phyloP scores from a whole-genome alignment of 1,284 basidiomycete species.

The Golubevia pallescens region DNA sequence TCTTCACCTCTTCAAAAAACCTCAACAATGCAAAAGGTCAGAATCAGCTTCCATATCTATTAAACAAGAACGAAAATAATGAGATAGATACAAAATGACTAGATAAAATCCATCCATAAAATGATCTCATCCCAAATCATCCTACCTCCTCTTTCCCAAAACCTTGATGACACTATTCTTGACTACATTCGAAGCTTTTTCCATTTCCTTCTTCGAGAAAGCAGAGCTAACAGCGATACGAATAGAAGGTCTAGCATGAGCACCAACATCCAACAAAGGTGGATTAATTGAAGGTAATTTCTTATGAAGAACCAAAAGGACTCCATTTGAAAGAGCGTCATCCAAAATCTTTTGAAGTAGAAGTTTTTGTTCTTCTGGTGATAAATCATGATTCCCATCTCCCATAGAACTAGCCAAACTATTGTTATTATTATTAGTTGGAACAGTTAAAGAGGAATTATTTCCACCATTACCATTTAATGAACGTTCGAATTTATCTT shows the following conservation, averaged over 20 bases:
- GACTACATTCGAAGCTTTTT: conserved; percentile 80
- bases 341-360: conserved; percentile 50
- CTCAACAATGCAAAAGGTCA: no score
- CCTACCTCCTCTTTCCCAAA: conserved; percentile 53
- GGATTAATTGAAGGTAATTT: conserved; percentile 44
- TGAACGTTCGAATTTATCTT: conserved; percentile 26
- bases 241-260: conserved; percentile 75
- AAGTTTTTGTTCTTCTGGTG: conserved; percentile 35
- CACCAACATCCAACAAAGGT: conserved; percentile 32
- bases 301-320: conserved; percentile 40
- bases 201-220: conserved; percentile 84
- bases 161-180: conserved; percentile 80
- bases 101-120: no score
- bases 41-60: no score
- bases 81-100: no score
- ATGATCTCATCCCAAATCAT: no score
- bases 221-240: conserved; percentile 80
- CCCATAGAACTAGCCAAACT: no score
- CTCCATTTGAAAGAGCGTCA: conserved; percentile 43
- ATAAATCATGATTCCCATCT: conserved; percentile 28
- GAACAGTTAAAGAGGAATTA: no score
- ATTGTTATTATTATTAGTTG: no score
- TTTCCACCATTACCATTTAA: no score
- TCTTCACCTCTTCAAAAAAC: no score
- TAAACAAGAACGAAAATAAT: no score